Conservation (phyloP, 2,329 filamentous ascomycete species). For the Fusarium devonianum region DNA sequence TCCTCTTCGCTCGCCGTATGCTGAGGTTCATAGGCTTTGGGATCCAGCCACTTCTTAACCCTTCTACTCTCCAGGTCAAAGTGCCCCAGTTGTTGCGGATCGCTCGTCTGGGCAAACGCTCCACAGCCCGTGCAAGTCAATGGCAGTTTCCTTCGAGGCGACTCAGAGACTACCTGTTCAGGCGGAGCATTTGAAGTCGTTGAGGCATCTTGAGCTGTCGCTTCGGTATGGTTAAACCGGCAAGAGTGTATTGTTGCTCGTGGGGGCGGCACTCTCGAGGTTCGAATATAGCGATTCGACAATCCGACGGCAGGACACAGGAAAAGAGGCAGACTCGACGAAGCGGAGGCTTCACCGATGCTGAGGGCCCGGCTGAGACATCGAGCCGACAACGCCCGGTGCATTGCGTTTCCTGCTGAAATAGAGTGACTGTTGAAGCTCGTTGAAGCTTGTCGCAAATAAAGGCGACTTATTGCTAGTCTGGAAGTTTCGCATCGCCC, state of each 20-base stretch:
- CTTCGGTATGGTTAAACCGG: slow-evolving; percentile 42
- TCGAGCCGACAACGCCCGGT: slow-evolving; percentile 52
- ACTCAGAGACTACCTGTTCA: neutral
- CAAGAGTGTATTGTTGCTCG: slow-evolving; percentile 28
- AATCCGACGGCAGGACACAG: slow-evolving; percentile 55
- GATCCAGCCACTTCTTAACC: slow-evolving; percentile 56
- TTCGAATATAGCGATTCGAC: slow-evolving; percentile 21
- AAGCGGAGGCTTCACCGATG: slow-evolving; percentile 49
- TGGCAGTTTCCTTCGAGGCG: slow-evolving; percentile 52
- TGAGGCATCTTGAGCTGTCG: slow-evolving; percentile 8
- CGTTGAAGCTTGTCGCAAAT: slow-evolving; percentile 12
- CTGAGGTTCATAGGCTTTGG: slow-evolving; percentile 25
- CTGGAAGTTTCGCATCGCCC: slow-evolving; percentile 16
- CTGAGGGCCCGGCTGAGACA: slow-evolving; percentile 54
- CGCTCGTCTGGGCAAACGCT: slow-evolving; percentile 65
- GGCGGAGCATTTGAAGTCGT: neutral
- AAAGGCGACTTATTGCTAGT: slow-evolving; percentile 22
- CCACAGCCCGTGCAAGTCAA: slow-evolving; percentile 70
- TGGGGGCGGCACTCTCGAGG: slow-evolving; percentile 12
- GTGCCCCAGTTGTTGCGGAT: slow-evolving; percentile 62
- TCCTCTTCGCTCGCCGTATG: slow-evolving; percentile 49
- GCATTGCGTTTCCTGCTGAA: slow-evolving; percentile 47
- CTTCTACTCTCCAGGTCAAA: slow-evolving; percentile 61
- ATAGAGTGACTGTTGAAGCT: neutral
- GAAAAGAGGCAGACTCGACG: slow-evolving; percentile 54